These are phyloP conservation scores for Sclerotinia borealis DNA, from an alignment of 2,329 filamentous ascomycete species.

Conservation along the genomic window DNA sequence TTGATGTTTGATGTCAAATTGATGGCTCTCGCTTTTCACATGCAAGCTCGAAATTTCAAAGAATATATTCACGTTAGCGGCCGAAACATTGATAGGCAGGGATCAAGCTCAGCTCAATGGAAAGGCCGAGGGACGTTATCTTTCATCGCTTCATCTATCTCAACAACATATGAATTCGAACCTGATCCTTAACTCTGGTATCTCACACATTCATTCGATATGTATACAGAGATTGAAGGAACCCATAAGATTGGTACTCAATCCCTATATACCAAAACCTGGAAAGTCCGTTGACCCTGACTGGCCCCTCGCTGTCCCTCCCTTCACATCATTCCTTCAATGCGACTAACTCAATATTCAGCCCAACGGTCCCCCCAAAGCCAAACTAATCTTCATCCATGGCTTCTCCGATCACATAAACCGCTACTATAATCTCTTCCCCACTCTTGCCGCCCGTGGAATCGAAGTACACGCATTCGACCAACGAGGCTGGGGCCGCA, in stretches of 20 bases:
- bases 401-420: conserved; percentile 85
- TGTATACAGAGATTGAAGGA: conserved; percentile 31
- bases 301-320: too few relatives aligned
- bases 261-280: conserved; percentile 32
- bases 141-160: neutral
- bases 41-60: conserved; percentile 12
- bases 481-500: conserved; percentile 83
- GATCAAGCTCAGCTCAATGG: neutral
- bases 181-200: neutral
- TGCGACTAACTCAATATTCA: conserved; percentile 15
- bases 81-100: neutral
- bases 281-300: conserved; percentile 25
- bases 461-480: conserved; percentile 76
- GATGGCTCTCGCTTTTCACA: conserved; percentile 11
- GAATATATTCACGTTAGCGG: conserved; percentile 3
- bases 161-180: neutral
- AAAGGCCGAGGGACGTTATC: neutral
- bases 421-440: conserved; percentile 70
- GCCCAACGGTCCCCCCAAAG: conserved; percentile 39
- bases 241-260: conserved; percentile 27
- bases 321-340: neutral
- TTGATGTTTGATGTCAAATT: neutral
- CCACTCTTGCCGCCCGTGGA: conserved; percentile 59
- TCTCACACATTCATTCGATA: conserved; percentile 14
- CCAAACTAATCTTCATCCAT: conserved; percentile 77